A percentile compares a stretch with the other conserved stretches of the same genome.
These are phyloP conservation scores for Yarrowia phangngaensis DNA, from an alignment of 805 yeast species.

Conservation along the genomic window DNA sequence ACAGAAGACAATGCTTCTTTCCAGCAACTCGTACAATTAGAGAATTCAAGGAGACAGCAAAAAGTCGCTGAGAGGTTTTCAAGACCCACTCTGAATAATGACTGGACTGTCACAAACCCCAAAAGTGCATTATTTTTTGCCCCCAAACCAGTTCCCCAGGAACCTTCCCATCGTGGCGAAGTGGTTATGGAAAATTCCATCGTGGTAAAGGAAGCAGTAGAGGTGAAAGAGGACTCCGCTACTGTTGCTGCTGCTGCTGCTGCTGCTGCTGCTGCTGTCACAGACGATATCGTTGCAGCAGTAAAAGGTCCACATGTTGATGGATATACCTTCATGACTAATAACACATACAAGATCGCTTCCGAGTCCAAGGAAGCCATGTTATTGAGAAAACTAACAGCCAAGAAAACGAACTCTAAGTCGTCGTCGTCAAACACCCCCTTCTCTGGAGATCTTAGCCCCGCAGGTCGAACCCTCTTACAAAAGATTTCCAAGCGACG, in stretches of 20 bases:
- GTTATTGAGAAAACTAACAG: constrained; percentile 24
- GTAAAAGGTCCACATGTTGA: constrained; percentile 28
- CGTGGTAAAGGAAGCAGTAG: constrained; percentile 10
- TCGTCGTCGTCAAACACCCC: too few species aligned
- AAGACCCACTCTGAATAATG: background rate
- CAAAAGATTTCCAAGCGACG: constrained; percentile 13
- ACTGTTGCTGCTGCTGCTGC: too few species aligned
- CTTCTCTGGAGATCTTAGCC: constrained; percentile 8
- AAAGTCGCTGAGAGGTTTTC: constrained; percentile 2
- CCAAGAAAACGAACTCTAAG: constrained; percentile 28
- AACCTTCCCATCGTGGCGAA: constrained; percentile 9
- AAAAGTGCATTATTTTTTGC: constrained; percentile 10
- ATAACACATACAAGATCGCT: constrained; percentile 28
- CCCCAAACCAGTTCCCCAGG: constrained; percentile 8
- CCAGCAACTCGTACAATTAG: constrained; percentile 32
- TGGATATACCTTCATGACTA: constrained; percentile 29
- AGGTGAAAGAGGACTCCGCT: constrained; percentile 11
- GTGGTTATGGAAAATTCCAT: constrained; percentile 14
- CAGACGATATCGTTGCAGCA: constrained; percentile 11
- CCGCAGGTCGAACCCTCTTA: constrained; percentile 5
- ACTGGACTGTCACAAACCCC: constrained; percentile 10
- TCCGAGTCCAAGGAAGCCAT: constrained; percentile 27
- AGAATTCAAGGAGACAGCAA: constrained; percentile 27
- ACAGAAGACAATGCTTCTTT: constrained; percentile 38
- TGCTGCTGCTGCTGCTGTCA: too few species aligned